Evolutionary conservation across 1,139 yeast genomes (phyloP), one percentile per base, ranked within the genome.

Genomic region (Yamadazyma sp.): DNA sequence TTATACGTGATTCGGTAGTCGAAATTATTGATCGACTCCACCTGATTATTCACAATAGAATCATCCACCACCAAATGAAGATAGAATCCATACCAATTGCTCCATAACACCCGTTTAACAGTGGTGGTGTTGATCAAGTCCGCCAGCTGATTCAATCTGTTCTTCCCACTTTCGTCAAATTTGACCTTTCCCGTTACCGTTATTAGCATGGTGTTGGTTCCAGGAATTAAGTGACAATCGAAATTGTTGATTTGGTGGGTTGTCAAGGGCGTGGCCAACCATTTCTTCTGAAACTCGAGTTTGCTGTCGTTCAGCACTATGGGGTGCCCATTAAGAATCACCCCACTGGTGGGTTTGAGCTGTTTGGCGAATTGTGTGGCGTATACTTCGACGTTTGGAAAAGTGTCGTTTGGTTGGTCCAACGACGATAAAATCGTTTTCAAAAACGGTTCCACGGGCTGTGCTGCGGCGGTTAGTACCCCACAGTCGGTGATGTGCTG

Each of bases 221-320:
- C 86, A 0, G 92, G 92, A n/a, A 85, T 72, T 44, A 78, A 63
- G 52, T 85, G 94, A 36, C 78, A 74, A 55, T 85, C 92, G 41
- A 72, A 73, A 18, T 82, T 75, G 11, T 79, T 78, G 30, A 83
- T 55, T 42, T 70, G 79, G 54, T 85, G 94, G 42, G 76, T 79
- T 0, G 89, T 69, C 12, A 63, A 52, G 2, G 90, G 90, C 11
- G 80, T 64, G 13, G 68, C 61, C 21, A 79, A 61, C 90, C 92
- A 84, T 43, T 74, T 64, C 37, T 82, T 78, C 44, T 82, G 83
- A 51, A 84, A 84, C 42, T 74, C 78, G 8, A 69, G 61, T 37
- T 78, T 74, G 12, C 81, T 72, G 22, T 80, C 78, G 30, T 52
- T 46, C 35, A 75, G 66, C 20, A 69, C 54, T 39, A 82, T 66